Base-by-base conservation (phyloP, 2,329 filamentous ascomycete species). In the Ophiocordyceps camponoti-saundersi region DNA sequence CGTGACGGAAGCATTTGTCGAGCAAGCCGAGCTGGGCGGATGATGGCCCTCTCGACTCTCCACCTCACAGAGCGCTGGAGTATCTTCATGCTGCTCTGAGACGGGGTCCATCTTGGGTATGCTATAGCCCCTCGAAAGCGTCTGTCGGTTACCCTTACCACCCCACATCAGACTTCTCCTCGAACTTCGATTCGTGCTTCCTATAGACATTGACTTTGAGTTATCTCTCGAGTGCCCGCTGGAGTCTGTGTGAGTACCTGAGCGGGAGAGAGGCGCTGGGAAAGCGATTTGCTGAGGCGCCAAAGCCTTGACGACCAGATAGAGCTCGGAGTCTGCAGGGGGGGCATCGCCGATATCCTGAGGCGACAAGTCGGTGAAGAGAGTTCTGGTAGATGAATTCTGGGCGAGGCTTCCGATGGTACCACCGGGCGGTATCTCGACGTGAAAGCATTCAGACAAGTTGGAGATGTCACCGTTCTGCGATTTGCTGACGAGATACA, bases 361-460 rank as follows among this genome's bases (percentile, higher is more conserved):
- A 1, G 85, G 76, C 39, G 80, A 86, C 18, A 98, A 68, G 56
- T 96, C 88, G 3, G 86, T 81, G 54, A 96, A 95, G 2, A 98
- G 71, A 0, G 88, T 93, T 57, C 83, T 86, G 59, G 89, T 77
- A 57, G 82, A 81, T 21, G 77, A 73, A 51, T 77, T 76, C 46
- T 79, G 75, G 11, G 75, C 66, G 44, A 85, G 65, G 49, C 75
- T 77, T 13, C 79, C 73, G 51, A 89, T 77, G 20, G 77, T 75
- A 48, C 87, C 85, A 29, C 82, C 81, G 0, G 85, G 69, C 0
- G 85, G 82, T 15, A 95, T 73, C 47, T 89, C 80, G 46, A 95
- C 75, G 16, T 77, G 76, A 63, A 86, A 95, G 45, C 77, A 82
- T 63, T 98, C 92, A 2, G 88, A 93, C 1, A 96, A 66, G 3